phyloP scores from a whole-genome alignment of 106 monocot genomes.

The Alisma plantagoaquatica region DNA sequence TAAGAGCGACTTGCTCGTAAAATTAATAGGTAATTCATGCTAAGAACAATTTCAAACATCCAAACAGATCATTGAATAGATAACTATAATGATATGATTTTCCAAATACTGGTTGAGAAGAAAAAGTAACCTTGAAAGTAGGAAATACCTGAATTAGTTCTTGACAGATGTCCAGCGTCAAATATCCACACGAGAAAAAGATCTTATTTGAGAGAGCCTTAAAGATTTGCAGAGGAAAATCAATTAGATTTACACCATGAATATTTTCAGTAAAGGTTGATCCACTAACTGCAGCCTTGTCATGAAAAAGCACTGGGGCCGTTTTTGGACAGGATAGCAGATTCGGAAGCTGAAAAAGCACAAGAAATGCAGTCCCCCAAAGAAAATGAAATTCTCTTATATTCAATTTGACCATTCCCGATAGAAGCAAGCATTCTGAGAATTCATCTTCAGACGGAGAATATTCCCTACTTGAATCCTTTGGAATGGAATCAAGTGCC shows the following conservation, averaged over 20 bases:
- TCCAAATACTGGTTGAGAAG: not conserved
- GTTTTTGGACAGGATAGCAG: constrained; percentile 7
- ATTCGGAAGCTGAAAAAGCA: constrained; percentile 55
- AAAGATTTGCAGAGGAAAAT: constrained; percentile 37
- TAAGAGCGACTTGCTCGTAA: not conserved
- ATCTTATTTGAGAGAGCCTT: constrained; percentile 43
- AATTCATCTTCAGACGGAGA: constrained; percentile 16
- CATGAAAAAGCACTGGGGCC: constrained; percentile 10
- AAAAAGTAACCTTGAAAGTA: not conserved
- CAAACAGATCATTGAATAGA: not conserved
- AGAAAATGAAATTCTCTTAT: constrained; percentile 59
- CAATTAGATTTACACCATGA: constrained; percentile 18
- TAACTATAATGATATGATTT: not conserved
- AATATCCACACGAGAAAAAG: constrained; percentile 53
- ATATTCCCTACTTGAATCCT: constrained; percentile 24
- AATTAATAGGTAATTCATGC: not conserved
- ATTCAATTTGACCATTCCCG: constrained; percentile 81
- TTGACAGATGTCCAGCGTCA: constrained; percentile 46
- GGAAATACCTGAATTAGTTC: constrained; percentile 76
- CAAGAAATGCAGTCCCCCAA: constrained; percentile 70
- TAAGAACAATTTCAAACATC: not conserved
- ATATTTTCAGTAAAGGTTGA: constrained; percentile 14
- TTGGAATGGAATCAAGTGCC: constrained; percentile 62
- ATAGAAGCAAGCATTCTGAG: constrained; percentile 21
- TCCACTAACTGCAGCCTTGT: constrained; percentile 6